Conservation (phyloP, 140 eudicot genomes). For the Flaveria floridana region DNA sequence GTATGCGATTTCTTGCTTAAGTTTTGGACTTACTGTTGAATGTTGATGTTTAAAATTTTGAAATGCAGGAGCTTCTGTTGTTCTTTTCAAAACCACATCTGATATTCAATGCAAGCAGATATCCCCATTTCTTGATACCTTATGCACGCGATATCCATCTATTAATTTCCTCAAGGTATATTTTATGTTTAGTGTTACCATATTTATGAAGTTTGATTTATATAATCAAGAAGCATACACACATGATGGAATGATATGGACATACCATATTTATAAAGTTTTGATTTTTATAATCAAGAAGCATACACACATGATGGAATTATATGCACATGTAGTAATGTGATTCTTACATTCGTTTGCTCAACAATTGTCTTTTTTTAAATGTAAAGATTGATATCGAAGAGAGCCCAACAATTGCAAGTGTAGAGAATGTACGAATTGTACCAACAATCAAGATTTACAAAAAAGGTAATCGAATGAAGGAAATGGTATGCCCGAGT, state of each 20-base stretch:
- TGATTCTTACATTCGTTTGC: slow-evolving; percentile 20
- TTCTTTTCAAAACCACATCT: slow-evolving; percentile 52
- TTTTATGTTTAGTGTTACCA: not conserved
- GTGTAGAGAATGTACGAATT: slow-evolving; percentile 62
- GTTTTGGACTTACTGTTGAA: not conserved
- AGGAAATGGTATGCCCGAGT: slow-evolving; percentile 80
- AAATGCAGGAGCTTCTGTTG: slow-evolving; percentile 80
- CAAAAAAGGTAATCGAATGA: slow-evolving; percentile 71
- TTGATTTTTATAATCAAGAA: not conserved
- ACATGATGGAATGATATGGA: slow-evolving; percentile 9
- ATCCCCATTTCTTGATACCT: slow-evolving; percentile 59
- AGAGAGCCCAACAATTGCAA: slow-evolving; percentile 63
- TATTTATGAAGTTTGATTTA: not conserved
- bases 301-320: not conserved
- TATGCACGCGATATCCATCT: slow-evolving; percentile 73
- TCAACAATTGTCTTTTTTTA: not conserved
- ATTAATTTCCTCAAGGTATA: slow-evolving; percentile 78
- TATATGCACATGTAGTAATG: slow-evolving; percentile 18
- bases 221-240: not conserved
- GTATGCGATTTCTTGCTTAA: not conserved
- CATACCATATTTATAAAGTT: slow-evolving; percentile 2
- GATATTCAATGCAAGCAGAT: slow-evolving; percentile 65
- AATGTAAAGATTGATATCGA: slow-evolving; percentile 68
- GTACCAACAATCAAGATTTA: slow-evolving; percentile 89
- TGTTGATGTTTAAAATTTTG: slow-evolving; percentile 1